Conservation (phyloP, 495 filamentous ascomycete genomes). For the Penicillium bovifimosum region DNA sequence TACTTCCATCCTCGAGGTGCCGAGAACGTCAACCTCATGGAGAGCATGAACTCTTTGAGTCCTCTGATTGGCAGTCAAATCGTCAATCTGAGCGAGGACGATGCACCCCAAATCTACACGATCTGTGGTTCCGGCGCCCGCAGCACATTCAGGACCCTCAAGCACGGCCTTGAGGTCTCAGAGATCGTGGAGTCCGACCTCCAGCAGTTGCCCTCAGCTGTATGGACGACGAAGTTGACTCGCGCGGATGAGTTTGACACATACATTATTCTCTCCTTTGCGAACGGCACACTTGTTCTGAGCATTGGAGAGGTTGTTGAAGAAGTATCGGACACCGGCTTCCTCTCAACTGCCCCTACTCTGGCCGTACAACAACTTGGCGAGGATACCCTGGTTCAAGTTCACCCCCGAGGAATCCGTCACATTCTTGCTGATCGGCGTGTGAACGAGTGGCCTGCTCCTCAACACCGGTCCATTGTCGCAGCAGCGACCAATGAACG, state of each 20-base stretch:
- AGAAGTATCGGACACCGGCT: slow-evolving; percentile 88
- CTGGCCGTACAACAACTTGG: slow-evolving; percentile 91
- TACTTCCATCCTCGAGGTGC: slow-evolving; percentile 79
- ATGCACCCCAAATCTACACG: slow-evolving; percentile 94
- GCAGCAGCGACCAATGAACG: slow-evolving; percentile 92
- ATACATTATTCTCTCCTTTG: slow-evolving; percentile 66
- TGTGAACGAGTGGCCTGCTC: slow-evolving; percentile 91
- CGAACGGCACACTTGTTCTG: slow-evolving; percentile 73
- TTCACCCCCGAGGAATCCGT: slow-evolving; percentile 90
- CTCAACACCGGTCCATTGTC: slow-evolving; percentile 89
- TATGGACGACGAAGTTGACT: slow-evolving; percentile 94
- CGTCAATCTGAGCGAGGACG: slow-evolving; percentile 80
- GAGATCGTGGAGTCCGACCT: slow-evolving; percentile 93
- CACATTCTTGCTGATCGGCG: slow-evolving; percentile 76
- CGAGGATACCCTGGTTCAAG: slow-evolving; percentile 86
- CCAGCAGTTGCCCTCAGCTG: slow-evolving; percentile 74
- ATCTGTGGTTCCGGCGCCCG: slow-evolving; percentile 82
- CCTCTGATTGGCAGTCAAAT: slow-evolving; percentile 88
- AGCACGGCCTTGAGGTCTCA: slow-evolving; percentile 86
- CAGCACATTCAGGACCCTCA: slow-evolving; percentile 84
- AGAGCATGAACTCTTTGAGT: slow-evolving; percentile 84
- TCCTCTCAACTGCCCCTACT: slow-evolving; percentile 79
- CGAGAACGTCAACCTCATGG: slow-evolving; percentile 78
- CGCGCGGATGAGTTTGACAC: slow-evolving; percentile 78
- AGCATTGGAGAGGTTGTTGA: slow-evolving; percentile 96